phyloP scores from a whole-genome alignment of 192 early-diverging fungal genomes.

The Lobulomyces angularis region DNA sequence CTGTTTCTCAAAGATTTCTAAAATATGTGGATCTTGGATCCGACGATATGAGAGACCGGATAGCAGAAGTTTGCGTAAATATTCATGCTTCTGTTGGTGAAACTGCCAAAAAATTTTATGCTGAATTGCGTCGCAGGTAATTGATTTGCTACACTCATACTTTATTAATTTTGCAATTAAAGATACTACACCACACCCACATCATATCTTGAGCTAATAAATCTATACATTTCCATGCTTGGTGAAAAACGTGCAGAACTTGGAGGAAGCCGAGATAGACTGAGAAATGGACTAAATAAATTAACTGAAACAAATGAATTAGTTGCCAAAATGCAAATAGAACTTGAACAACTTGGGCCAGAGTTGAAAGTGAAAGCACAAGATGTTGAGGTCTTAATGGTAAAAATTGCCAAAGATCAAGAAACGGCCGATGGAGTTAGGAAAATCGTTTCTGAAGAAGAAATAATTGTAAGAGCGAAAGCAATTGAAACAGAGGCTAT shows the following conservation, averaged over 20 bases:
- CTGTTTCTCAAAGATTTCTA: constrained; percentile 40
- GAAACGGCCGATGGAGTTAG: constrained; percentile 49
- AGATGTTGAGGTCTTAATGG: constrained; percentile 43
- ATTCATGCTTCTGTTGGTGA: constrained; percentile 42
- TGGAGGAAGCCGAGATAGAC: constrained; percentile 28
- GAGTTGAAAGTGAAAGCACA: constrained; percentile 36
- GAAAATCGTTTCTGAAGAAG: constrained; percentile 46
- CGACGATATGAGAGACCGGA: constrained; percentile 42
- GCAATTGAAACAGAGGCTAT: constrained; percentile 42
- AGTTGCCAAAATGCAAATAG: constrained; percentile 48
- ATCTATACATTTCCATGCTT: constrained; percentile 41
- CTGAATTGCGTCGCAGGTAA: constrained; percentile 34
- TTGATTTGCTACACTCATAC: too few species aligned
- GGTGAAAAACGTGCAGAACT: constrained; percentile 49
- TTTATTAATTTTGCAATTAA: too few species aligned
- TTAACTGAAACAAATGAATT: constrained; percentile 42
- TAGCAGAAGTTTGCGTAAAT: constrained; percentile 44
- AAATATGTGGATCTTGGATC: constrained; percentile 48
- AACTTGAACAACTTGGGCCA: constrained; percentile 39
- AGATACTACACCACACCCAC: constrained; percentile 49
- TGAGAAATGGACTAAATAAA: constrained; percentile 42
- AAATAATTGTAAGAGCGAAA: constrained; percentile 39
- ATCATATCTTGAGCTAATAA: constrained; percentile 48
- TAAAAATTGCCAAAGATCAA: constrained; percentile 51
- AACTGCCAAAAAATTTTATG: constrained; percentile 32